Evolutionary conservation across 306 rosid genomes (phyloP).

Genomic region (Malus asiatica): DNA sequence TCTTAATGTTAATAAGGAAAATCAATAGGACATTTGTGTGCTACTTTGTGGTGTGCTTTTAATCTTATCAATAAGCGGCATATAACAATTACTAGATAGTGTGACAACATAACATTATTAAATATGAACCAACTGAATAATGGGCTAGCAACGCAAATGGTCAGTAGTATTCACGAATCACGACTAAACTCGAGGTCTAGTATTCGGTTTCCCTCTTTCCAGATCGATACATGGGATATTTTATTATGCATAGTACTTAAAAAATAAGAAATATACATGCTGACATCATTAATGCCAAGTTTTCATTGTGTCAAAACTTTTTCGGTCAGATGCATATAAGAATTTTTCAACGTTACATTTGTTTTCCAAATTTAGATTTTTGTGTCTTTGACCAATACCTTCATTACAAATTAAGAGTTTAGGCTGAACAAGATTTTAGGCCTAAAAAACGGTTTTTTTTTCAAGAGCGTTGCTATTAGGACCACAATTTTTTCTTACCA

Average conservation of each 20-base stretch:
- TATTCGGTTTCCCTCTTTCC: too few relatives aligned
- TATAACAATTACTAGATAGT: background rate
- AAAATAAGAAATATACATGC: background rate
- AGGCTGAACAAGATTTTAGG: background rate
- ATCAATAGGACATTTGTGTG: too few relatives aligned
- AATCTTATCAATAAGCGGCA: background rate
- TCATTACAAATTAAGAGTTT: background rate
- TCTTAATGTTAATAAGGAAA: too few relatives aligned
- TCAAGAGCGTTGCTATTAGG: background rate
- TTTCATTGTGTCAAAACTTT: background rate
- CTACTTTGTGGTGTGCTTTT: too few relatives aligned
- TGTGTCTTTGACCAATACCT: background rate
- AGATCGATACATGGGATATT: too few relatives aligned
- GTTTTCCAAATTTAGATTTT: conserved; percentile 1
- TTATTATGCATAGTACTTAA: background rate
- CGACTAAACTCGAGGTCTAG: too few relatives aligned
- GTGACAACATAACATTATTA: background rate
- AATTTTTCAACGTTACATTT: background rate
- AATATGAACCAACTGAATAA: background rate
- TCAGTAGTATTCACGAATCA: too few relatives aligned
- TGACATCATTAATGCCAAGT: background rate
- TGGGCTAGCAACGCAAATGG: background rate
- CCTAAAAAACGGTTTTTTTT: background rate
- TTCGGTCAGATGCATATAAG: background rate
- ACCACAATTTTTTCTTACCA: background rate